Evolutionary conservation across 2,329 filamentous ascomycete genomes (phyloP), one percentile per base, ranked within the genome.

Genomic region (Magnaporthiopsis rhizophila): DNA sequence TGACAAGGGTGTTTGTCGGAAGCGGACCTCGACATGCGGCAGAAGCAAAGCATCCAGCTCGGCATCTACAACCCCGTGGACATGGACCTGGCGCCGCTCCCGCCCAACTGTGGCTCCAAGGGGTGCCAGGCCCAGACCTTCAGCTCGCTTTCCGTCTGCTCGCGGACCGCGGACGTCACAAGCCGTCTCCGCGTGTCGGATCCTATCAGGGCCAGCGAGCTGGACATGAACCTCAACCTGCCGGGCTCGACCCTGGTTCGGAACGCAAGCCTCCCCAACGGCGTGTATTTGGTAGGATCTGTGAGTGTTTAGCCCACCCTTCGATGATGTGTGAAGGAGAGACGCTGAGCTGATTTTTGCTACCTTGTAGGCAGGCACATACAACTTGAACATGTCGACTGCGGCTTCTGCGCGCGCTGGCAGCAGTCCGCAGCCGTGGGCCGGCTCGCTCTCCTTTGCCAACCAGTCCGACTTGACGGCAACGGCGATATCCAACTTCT

Each of bases 401-500:
- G 8, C 28, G 13, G 21, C 63, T 56, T 38, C 59, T 3, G n/a
- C 21, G 8, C 45, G 13, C 2, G 9, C 24, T 1, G 53, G 59
- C 18, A 34, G 18, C 15, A 45, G 24, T 64, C 72, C 65, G 66
- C 66, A 66, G 13, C 66, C 68, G n/a, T 61, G 65, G 2, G 65
- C 65, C 4, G 61, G 64, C 18, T 71, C 69, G 36, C 60, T 73
- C 2, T 68, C 69, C 5, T 69, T 71, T 58, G 62, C 65, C 15
- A 59, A 65, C 26, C 62, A 65, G 28, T 62, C 69, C 36, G 65
- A 65, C 53, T 61, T 66, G 8, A 58, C 67, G 21, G 63, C 64
- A 32, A 67, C 68, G 58, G 69, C 67, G 21, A 66, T 74, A 11
- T 69, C 71, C 45, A 71, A 71, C 34, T 68, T 73, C 66, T 72